Conservation (phyloP, 2,329 filamentous ascomycete genomes). For the Alternaria incomplexa region DNA sequence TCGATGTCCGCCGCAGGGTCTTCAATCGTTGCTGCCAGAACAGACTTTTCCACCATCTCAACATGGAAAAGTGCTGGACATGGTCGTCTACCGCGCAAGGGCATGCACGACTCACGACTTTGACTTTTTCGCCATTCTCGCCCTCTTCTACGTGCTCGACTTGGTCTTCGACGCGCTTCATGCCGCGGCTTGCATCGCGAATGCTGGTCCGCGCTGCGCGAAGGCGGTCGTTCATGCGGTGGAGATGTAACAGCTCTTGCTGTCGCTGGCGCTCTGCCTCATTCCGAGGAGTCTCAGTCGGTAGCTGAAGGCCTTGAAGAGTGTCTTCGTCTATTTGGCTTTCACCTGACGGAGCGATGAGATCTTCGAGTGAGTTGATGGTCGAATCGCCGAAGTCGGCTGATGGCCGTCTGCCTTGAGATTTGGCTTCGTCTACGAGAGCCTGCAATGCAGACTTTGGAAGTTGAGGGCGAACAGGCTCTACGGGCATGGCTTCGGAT, state of each 20-base stretch:
- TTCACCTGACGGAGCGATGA: conserved; percentile 42
- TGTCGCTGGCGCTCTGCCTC: conserved; percentile 51
- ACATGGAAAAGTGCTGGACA: conserved; percentile 21
- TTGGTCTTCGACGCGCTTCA: conserved; percentile 50
- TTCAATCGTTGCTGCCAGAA: conserved; percentile 37
- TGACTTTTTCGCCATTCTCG: conserved; percentile 15
- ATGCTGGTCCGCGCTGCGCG: conserved; percentile 50
- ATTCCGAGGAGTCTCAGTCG: conserved; percentile 39
- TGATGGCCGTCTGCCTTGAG: conserved; percentile 17
- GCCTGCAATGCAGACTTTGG: conserved; percentile 49
- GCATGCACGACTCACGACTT: conserved; percentile 22
- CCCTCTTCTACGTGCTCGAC: conserved; percentile 44
- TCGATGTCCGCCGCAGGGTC: conserved; percentile 12
- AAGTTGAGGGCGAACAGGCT: conserved; percentile 29
- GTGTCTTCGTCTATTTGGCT: conserved; percentile 43
- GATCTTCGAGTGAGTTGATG: conserved; percentile 55
- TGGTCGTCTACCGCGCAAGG: conserved; percentile 21
- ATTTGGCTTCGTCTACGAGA: conserved; percentile 49
- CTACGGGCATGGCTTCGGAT: not conserved
- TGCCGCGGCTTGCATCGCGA: conserved; percentile 52
- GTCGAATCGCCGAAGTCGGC: conserved; percentile 54
- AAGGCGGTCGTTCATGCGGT: conserved; percentile 51
- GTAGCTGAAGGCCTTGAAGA: conserved; percentile 35
- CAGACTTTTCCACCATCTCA: conserved; percentile 30
- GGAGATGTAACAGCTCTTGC: conserved; percentile 51